Evolutionary conservation across 1,284 basidiomycete genomes (phyloP).

Genomic region (Trichosporon sp.): DNA sequence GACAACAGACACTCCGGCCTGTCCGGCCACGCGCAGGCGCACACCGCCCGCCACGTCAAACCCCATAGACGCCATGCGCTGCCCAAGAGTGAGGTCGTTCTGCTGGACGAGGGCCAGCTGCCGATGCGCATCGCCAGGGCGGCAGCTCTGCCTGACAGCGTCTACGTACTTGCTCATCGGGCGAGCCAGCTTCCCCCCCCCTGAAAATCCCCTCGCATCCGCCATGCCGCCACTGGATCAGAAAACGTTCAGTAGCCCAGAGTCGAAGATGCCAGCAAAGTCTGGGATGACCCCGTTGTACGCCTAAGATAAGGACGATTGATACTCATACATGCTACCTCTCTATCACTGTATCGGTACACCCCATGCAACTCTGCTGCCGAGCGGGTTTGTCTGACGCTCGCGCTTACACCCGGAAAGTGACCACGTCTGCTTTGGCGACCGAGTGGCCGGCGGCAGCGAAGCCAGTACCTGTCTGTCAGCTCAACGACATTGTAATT

Average conservation of each 20-base stretch:
- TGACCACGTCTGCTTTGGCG: conserved; percentile 53
- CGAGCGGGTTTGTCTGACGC: too few species aligned
- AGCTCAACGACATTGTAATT: background rate
- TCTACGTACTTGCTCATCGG: background rate
- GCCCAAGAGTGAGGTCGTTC: background rate
- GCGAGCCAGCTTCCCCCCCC: background rate
- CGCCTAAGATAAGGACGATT: background rate
- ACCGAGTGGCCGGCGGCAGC: conserved; percentile 89
- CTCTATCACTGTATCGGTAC: background rate
- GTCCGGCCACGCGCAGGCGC: background rate
- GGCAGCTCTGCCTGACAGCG: background rate
- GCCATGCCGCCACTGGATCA: too few species aligned
- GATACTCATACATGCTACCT: conserved; percentile 1
- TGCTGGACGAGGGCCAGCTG: background rate
- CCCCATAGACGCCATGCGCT: background rate
- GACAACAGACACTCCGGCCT: background rate
- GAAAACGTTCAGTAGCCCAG: too few species aligned
- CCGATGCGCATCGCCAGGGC: background rate
- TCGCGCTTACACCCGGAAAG: conserved; percentile 46
- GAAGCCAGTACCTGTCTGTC: conserved; percentile 73
- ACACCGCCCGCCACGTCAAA: background rate
- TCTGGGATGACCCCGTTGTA: background rate
- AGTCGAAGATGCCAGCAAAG: background rate
- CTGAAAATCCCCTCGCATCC: too few species aligned
- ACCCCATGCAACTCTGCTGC: background rate